Evolutionary conservation across 345 rosid species (phyloP).

Genomic region (Hirschfeldia incana): DNA sequence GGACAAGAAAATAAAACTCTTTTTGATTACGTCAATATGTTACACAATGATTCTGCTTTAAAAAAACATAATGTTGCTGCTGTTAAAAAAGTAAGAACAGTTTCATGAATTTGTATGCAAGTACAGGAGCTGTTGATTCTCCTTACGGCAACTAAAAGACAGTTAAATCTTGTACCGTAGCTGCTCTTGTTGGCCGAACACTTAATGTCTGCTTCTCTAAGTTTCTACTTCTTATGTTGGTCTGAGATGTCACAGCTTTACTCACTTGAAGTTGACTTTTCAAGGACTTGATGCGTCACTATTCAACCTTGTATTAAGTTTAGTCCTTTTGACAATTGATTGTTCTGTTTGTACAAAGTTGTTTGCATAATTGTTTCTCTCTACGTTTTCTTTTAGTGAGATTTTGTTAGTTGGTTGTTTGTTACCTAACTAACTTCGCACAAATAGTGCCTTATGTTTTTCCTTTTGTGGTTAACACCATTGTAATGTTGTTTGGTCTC

Average conservation of each 20-base stretch:
- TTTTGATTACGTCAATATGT: too few relatives aligned
- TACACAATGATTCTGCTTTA: too few relatives aligned
- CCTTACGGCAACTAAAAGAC: not conserved
- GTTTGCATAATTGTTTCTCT: slow-evolving; percentile 2
- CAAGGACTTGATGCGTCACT: slow-evolving; percentile 16
- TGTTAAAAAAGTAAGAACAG: not conserved
- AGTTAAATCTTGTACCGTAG: slow-evolving; percentile 14
- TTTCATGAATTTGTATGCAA: too few relatives aligned
- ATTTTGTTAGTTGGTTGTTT: slow-evolving; percentile 21
- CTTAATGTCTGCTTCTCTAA: not conserved
- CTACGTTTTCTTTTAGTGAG: not conserved
- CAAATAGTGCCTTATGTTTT: slow-evolving; percentile 13
- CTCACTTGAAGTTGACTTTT: slow-evolving; percentile 27
- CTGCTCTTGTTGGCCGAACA: slow-evolving; percentile 20
- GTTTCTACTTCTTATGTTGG: not conserved
- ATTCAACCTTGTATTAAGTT: not conserved
- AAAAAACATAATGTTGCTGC: too few relatives aligned
- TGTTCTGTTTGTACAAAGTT: slow-evolving; percentile 7
- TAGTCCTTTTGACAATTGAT: slow-evolving; percentile 7
- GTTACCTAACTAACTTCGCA: slow-evolving; percentile 10
- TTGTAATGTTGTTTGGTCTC: slow-evolving; percentile 2
- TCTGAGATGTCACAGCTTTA: slow-evolving; percentile 19
- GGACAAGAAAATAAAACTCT: not conserved
- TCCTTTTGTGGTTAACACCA: slow-evolving; percentile 15
- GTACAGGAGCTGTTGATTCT: not conserved